Base-by-base conservation (phyloP, 192 early-diverging fungal species). In the Coemansia erecta region DNA sequence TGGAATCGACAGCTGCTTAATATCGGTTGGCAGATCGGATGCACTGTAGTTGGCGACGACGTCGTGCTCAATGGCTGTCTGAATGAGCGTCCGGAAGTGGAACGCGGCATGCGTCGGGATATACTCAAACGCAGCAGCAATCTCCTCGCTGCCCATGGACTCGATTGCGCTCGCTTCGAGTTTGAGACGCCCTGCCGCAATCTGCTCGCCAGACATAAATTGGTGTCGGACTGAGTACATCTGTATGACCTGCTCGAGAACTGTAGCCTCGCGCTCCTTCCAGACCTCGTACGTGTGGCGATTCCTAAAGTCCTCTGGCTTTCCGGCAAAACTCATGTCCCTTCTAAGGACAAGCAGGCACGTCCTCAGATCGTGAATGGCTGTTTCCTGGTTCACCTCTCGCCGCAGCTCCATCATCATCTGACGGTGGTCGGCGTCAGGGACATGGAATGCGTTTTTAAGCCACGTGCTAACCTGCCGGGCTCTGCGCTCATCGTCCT, bases 251-350 rank as follows among this genome's bases (percentile, higher is more conserved):
- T 81, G 78, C 56, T 76, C 73, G 11, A 81, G 73, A 45, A 59
- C 56, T 3, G 66, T 75, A 39, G 68, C 62, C 49, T 81, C 78
- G 56, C 78, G 78, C 31, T 71, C 67, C 68, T 81, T 81, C 78
- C 78, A 81, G 35, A 68, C 23, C 1, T 58, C 60, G 52, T 81
- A 81, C 23, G 68, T 64, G 22, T 71, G 72, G 8, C 24, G 45
- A 6, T 68, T 60, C 23, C 63, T 53, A 53, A 81, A 81, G 48
- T 75, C 50, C 7, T 58, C 69, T 0, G 78, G 78, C 41, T 58
- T 67, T 5, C 78, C 78, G 12, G 73, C 68, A 68, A 81, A 81
- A 57, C 72, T 72, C 40, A 62, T 53, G 51, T 81, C 64, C 37
- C 61, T 60, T 61, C 72, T 75, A 18, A 75, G 58, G 3, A 81